A percentile compares a stretch with the other conserved stretches of the same genome.
Conservation (phyloP, 257 asterid genomes). For the Parsonsia alboflavescens region DNA sequence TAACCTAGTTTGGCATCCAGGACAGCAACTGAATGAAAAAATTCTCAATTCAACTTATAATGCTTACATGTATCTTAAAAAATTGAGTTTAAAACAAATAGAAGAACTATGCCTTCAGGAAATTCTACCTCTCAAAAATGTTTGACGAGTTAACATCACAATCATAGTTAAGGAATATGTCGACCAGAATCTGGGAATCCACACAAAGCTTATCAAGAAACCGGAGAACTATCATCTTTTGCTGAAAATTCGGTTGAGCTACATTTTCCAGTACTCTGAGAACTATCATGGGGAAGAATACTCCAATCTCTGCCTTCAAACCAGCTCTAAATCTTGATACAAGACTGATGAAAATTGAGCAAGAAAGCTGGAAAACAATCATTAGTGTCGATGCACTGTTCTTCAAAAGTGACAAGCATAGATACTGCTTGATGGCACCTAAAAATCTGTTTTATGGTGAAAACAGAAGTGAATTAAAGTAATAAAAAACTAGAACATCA, state of each 20-base stretch:
- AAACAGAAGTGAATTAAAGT: slow-evolving; percentile 15
- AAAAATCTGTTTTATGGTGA: slow-evolving; percentile 60
- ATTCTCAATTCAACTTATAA: background rate
- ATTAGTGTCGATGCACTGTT: slow-evolving; percentile 91
- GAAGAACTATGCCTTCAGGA: slow-evolving; percentile 12
- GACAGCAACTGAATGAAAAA: background rate
- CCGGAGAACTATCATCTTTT: slow-evolving; percentile 95
- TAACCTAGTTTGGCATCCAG: background rate
- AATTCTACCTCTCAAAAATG: slow-evolving; percentile 88
- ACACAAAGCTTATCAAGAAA: slow-evolving; percentile 84
- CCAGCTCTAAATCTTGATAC: slow-evolving; percentile 98
- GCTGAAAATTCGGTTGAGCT: slow-evolving; percentile 94
- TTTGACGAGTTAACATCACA: slow-evolving; percentile 99
- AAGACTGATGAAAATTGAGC: slow-evolving; percentile 92
- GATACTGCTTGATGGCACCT: slow-evolving; percentile 96
- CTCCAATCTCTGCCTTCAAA: slow-evolving; percentile 94
- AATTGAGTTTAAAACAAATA: slow-evolving; percentile 11
- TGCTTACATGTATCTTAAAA: slow-evolving; percentile 15
- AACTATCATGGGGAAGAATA: slow-evolving; percentile 97
- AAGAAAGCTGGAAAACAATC: slow-evolving; percentile 98
- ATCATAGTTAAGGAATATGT: slow-evolving; percentile 96
- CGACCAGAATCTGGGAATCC: slow-evolving; percentile 94
- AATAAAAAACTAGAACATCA: background rate
- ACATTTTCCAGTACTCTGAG: slow-evolving; percentile 93
- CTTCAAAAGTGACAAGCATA: slow-evolving; percentile 91